These are phyloP conservation scores for Marchantia polymorpha DNA, from an alignment of 225 moss, liverwort and hornwort genomes.

Conservation along the genomic window DNA sequence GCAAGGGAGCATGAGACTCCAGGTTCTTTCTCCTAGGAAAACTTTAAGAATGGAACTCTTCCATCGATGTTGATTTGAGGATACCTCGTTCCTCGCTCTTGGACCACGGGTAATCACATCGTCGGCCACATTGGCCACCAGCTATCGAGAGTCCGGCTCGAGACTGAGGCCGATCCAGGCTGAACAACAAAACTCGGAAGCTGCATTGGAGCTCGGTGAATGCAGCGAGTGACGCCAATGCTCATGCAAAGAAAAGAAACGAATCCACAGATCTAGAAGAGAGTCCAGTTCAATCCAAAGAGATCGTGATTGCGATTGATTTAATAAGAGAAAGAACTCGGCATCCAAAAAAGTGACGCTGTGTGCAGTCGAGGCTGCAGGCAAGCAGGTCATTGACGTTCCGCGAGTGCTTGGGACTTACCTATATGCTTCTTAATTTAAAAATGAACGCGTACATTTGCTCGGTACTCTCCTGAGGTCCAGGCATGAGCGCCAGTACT, in stretches of 20 bases:
- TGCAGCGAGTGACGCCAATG: neutral
- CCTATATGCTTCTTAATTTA: neutral
- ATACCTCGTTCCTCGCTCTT: neutral
- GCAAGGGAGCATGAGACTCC: too few relatives aligned
- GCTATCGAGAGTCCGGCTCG: too few relatives aligned
- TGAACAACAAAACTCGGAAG: neutral
- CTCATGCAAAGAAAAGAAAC: neutral
- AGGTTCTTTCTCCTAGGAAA: neutral
- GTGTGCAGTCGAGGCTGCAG: neutral
- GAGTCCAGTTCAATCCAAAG: neutral
- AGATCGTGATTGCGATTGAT: neutral
- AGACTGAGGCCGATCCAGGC: too few relatives aligned
- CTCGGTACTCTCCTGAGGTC: neutral
- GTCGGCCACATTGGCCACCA: too few relatives aligned
- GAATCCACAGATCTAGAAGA: neutral
- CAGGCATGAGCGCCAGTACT: neutral
- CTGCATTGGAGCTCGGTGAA: neutral
- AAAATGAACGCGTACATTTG: neutral
- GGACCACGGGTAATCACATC: too few relatives aligned
- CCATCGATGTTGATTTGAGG: neutral
- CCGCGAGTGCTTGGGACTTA: neutral
- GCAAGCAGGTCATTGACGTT: conserved; percentile 7
- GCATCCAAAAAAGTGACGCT: conserved; percentile 1
- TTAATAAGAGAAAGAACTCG: conserved; percentile 9
- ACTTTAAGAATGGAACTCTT: neutral